These are phyloP conservation scores for Phaeolepiota aurea DNA, from an alignment of 768 basidiomycete genomes.

Conservation along the genomic window DNA sequence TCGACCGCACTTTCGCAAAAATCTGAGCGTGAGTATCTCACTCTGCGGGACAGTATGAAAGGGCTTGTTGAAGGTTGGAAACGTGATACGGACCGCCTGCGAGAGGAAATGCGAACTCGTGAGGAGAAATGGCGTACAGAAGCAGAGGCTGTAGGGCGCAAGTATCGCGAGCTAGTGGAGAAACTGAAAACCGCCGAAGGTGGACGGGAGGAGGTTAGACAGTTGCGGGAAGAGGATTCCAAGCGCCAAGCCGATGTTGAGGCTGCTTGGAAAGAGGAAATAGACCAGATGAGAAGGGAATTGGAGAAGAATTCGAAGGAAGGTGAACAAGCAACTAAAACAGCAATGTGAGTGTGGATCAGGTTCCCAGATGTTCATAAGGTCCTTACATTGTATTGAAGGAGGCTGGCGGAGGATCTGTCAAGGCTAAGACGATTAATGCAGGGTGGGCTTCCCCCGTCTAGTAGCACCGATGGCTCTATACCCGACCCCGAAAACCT, in stretches of 20 bases:
- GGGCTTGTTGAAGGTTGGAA: slow-evolving; percentile 68
- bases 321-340: slow-evolving; percentile 48
- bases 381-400: slow-evolving; percentile 15
- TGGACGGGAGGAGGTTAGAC: slow-evolving; percentile 36
- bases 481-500: neutral
- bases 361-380: slow-evolving; percentile 4
- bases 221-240: slow-evolving; percentile 40
- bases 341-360: slow-evolving; percentile 45
- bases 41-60: slow-evolving; percentile 70
- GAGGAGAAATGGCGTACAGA: slow-evolving; percentile 66
- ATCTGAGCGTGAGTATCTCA: slow-evolving; percentile 76
- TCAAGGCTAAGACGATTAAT: slow-evolving; percentile 67
- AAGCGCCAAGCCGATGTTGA: slow-evolving; percentile 50
- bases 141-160: slow-evolving; percentile 58
- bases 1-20: slow-evolving; percentile 73
- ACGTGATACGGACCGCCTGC: slow-evolving; percentile 59
- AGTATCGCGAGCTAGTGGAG: slow-evolving; percentile 58
- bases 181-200: slow-evolving; percentile 49
- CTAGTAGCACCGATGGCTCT: neutral
- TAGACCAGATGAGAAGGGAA: slow-evolving; percentile 41
- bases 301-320: slow-evolving; percentile 46
- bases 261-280: slow-evolving; percentile 49
- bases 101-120: slow-evolving; percentile 65
- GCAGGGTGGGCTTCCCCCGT: slow-evolving; percentile 24
- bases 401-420: slow-evolving; percentile 54